Conservation (phyloP, 163 green algal species). For the Botryococcus braunii region DNA sequence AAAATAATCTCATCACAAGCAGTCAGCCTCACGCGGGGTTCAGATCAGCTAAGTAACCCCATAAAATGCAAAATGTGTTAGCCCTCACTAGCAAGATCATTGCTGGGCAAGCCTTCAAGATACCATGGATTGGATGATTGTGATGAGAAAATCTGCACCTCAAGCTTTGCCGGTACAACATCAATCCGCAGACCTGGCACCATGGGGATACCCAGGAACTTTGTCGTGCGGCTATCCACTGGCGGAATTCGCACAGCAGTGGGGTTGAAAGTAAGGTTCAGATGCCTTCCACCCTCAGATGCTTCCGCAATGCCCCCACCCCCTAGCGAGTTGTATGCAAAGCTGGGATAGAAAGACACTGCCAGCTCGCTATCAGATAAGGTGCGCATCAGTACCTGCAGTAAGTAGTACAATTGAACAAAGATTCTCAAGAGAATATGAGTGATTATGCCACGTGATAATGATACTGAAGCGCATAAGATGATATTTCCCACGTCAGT, state of each 20-base stretch:
- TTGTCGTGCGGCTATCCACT: constrained; percentile 45
- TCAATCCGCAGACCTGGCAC: constrained; percentile 60
- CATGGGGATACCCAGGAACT: constrained; percentile 55
- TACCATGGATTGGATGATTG: not conserved
- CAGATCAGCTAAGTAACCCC: not conserved
- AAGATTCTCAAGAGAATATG: too few relatives aligned
- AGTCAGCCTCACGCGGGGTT: not conserved
- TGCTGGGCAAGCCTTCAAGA: not conserved
- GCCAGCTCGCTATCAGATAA: constrained; percentile 46
- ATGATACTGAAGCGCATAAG: too few relatives aligned
- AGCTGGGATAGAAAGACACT: constrained; percentile 54
- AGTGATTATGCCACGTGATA: too few relatives aligned
- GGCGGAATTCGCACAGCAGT: constrained; percentile 47
- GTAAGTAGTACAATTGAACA: too few relatives aligned
- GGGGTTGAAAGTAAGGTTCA: constrained; percentile 21
- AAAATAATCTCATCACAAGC: not conserved
- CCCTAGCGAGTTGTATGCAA: constrained; percentile 58
- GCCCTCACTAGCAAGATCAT: too few relatives aligned
- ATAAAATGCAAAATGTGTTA: too few relatives aligned
- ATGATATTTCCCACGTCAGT: too few relatives aligned
- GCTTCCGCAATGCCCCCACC: constrained; percentile 41
- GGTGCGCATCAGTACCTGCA: constrained; percentile 23
- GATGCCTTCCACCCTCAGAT: not conserved
- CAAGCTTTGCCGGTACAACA: constrained; percentile 48
- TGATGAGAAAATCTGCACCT: constrained; percentile 16